Base-by-base conservation (phyloP, 805 yeast species). In the Metschnikowia sp. region DNA sequence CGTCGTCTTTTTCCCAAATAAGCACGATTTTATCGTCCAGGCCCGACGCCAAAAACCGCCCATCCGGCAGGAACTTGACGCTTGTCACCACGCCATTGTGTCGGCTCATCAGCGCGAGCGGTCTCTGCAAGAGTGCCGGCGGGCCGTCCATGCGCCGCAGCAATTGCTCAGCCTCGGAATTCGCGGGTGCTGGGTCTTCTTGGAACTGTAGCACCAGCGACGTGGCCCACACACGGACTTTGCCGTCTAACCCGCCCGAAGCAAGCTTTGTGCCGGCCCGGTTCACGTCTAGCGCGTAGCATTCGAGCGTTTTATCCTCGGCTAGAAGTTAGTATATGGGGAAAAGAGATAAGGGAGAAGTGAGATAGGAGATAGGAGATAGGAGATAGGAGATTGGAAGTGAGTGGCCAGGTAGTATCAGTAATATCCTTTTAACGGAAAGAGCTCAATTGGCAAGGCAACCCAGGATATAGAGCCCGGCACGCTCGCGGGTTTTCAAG, bases 31-130 rank as follows among this genome's bases (percentile, higher is more conserved):
- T 83, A 63, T 94, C 99, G 64, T 94, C 99, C 3, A 97, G 88
- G 0, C 99, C 99, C 22, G 94, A 83, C 0, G 98, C 98, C 28
- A 94, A 65, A 61, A 87, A 94, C 41, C 92, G 70, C 0, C 97
- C 97, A 58, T 86, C 87, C 0, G 98, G 97, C 1, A 96, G 87
- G 63, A 94, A 94, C 57, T 91, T 77, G 22, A 94, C 94, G 47
- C 89, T 84, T 1, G 99, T 94, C 4, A 94, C 97, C 2, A 96
- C 96, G 42, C 99, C 99, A 19, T 94, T 89, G 62, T 94, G 99
- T 45, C 97, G 78, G 34, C 94, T 84, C 96, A 94, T 88, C 28
- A 94, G 84, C 48, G 96, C 88, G 13, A 91, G 66, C 4, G 96
- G 96, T 29, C 78, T 64, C 36, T 46, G 42, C n/a, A 42, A 19